Conservation (phyloP, 2,329 filamentous ascomycete species). For the Grosmannia clavigera region DNA sequence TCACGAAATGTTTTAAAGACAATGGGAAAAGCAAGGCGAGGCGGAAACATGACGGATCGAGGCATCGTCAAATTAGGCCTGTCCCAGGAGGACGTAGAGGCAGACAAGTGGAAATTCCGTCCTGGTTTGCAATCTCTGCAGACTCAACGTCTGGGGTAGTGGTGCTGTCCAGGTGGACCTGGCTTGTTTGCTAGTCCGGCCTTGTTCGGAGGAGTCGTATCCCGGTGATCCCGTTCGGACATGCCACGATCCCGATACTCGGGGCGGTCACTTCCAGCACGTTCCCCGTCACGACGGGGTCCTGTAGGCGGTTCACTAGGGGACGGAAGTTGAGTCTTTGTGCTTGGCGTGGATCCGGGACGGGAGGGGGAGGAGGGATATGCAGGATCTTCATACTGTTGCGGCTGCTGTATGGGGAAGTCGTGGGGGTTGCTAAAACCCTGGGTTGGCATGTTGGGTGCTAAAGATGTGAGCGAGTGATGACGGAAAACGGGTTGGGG, state of each 20-base stretch:
- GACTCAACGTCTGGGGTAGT: background rate
- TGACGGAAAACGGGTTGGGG: background rate
- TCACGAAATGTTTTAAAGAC: no score
- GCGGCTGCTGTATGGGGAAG: slow-evolving; percentile 11
- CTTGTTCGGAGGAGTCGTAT: background rate
- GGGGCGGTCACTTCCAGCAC: slow-evolving; percentile 6
- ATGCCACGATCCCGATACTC: slow-evolving; percentile 7
- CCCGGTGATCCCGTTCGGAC: slow-evolving; percentile 5
- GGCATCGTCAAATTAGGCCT: no score
- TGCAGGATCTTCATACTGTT: slow-evolving; percentile 33
- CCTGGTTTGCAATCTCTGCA: no score
- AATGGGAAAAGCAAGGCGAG: no score
- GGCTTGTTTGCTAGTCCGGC: background rate
- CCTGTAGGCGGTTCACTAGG: slow-evolving; percentile 9
- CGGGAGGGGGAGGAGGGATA: slow-evolving; percentile 8
- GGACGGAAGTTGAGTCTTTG: slow-evolving; percentile 10
- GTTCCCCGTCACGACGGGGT: slow-evolving; percentile 6
- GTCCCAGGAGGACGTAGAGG: background rate
- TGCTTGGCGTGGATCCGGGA: slow-evolving; percentile 7
- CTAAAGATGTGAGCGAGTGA: slow-evolving; percentile 21
- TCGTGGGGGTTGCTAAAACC: slow-evolving; percentile 30
- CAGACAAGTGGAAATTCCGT: background rate
- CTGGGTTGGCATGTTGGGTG: slow-evolving; percentile 26
- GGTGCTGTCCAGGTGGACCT: background rate
- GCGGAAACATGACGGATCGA: background rate